Conservation (phyloP, 2,329 filamentous ascomycete species). For the Dothideomycetidae sp. region DNA sequence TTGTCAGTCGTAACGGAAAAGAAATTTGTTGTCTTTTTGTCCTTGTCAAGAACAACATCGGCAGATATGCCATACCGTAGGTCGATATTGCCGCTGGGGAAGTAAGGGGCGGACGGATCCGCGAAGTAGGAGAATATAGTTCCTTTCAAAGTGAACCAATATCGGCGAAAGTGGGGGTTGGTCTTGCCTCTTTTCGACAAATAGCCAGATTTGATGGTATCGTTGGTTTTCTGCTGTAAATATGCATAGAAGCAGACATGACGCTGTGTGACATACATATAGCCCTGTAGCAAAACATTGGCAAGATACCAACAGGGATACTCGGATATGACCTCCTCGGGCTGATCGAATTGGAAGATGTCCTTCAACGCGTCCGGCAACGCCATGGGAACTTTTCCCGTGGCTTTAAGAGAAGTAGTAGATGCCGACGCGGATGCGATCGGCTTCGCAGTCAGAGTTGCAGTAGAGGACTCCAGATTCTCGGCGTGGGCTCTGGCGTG, state of each 20-base stretch:
- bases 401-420: conserved; percentile 3
- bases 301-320: conserved; percentile 90
- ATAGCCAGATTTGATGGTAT: conserved; percentile 72
- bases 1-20: conserved; percentile 75
- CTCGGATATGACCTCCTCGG: conserved; percentile 62
- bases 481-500: conserved; percentile 19
- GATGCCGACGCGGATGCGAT: conserved; percentile 12
- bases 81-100: conserved; percentile 82
- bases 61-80: conserved; percentile 83
- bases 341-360: conserved; percentile 71
- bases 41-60: conserved; percentile 52
- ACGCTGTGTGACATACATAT: conserved; percentile 84
- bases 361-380: conserved; percentile 14
- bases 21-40: conserved; percentile 57
- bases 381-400: conserved; percentile 8
- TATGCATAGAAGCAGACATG: conserved; percentile 98
- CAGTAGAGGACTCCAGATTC: conserved; percentile 16
- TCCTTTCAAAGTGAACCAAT: conserved; percentile 86
- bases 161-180: conserved; percentile 75
- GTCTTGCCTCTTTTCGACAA: conserved; percentile 77
- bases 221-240: conserved; percentile 76
- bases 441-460: conserved; percentile 15
- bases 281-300: conserved; percentile 82
- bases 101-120: conserved; percentile 74
- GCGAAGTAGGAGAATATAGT: conserved; percentile 84